These are phyloP conservation scores for Neurospora pannonica DNA, from an alignment of 495 filamentous ascomycete species.

Conservation along the genomic window DNA sequence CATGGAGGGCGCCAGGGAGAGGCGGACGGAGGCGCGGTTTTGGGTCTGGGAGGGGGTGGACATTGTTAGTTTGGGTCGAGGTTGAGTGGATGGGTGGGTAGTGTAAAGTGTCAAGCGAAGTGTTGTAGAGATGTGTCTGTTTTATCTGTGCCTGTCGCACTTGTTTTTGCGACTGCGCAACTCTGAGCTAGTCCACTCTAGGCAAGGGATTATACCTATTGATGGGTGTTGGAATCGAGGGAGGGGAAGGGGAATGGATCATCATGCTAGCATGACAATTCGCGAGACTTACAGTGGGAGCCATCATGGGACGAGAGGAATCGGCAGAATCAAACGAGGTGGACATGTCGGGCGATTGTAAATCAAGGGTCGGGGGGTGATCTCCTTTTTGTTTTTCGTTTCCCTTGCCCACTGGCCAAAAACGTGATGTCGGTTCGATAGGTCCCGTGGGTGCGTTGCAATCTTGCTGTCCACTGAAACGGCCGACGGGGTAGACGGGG, in stretches of 20 bases:
- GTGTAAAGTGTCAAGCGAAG: background rate
- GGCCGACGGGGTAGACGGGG: background rate
- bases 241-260: slow-evolving; percentile 4
- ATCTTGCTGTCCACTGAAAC: background rate
- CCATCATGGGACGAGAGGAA: slow-evolving; percentile 69
- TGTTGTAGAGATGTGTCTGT: background rate
- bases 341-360: slow-evolving; percentile 40
- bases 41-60: background rate
- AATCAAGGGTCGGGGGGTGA: background rate
- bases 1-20: slow-evolving; percentile 65
- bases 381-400: slow-evolving; percentile 1
- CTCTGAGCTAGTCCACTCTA: background rate
- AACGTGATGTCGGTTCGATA: background rate
- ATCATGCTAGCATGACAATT: background rate
- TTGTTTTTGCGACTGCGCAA: background rate
- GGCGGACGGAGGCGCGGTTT: slow-evolving; percentile 65
- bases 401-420: background rate
- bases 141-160: background rate
- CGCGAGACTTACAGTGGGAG: slow-evolving; percentile 51
- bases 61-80: slow-evolving; percentile 1
- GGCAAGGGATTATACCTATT: background rate
- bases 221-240: background rate
- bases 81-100: background rate
- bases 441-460: background rate
- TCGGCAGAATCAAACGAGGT: slow-evolving; percentile 65